Evolutionary conservation across 306 rosid species (phyloP), one percentile per base, ranked within the genome.

Genomic region (Argentina anserina): DNA sequence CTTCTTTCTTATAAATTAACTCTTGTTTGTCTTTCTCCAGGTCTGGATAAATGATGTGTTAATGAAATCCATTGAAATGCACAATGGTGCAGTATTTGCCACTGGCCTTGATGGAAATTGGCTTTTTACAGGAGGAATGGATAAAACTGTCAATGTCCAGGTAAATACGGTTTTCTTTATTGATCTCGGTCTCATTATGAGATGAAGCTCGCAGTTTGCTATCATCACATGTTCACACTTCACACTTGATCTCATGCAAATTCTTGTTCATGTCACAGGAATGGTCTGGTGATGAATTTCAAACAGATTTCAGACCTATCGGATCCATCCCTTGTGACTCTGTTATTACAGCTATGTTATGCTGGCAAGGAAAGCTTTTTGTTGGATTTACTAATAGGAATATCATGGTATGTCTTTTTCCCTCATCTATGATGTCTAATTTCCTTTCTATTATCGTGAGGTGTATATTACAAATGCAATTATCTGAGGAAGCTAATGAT

Each of bases 81-180:
- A 94, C 63, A 76, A 76, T 52, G 94, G 96, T 76, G 87, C 96
- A 36, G 84, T 88, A 65, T 88, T 89, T 81, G 86, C 96, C 18
- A 74, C 68, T 78, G 77, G 83, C 58, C 74, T 87, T 86, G 83
- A 82, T 62, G 94, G 89, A 14, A 85, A 83, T 70, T 81, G 84
- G 82, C 90, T 94, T n/a, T 83, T 82, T 84, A 89, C 94, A 13
- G 98, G 97, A 52, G 96, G 98, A 33, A 70, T 93, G 87, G 97
- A 91, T 80, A 94, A 88, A 89, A 81, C 64, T 63, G 70, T 94
- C 71, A 86, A 87, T 79, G 82, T 89, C 76, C 98, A 93, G 97
- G 98, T 93, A 62, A 74, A 53, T 64, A 20, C 50, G 41, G n/a
- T 46, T 29, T 66, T 56, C 26, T 66, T 31, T 72, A 33, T 28